Evolutionary conservation across 106 monocot genomes (phyloP), one percentile per base, ranked within the genome.

Genomic region (Dendrobium huoshanense): DNA sequence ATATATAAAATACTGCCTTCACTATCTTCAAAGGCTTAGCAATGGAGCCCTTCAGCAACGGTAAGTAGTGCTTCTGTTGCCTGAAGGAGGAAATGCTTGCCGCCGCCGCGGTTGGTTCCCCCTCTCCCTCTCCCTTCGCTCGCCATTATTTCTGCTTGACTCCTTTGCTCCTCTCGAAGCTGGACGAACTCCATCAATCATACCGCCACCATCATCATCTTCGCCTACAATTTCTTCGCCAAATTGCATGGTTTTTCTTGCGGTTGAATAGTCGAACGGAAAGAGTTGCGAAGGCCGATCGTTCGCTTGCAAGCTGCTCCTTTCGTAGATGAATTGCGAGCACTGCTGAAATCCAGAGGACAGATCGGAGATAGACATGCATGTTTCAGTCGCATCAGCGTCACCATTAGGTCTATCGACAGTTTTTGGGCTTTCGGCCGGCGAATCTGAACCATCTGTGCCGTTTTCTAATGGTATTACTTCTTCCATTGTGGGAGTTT

Each of bases 1-100:
- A 48, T 48, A 7, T 9, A 48, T 48, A 48, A 48, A 6, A 48
- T 1, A 58, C 58, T 58, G 5, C 19, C 58, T 13, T 1, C 18
- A 15, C 20, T 4, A 19, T 58, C 19, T 4, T 58, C 20, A 58
- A 58, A 18, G 15, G 2, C 20, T 4, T 58, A 13, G 16, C 4
- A 13, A 5, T 4, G 4, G 10, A 61, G 10, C 37, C 15, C 4
- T 37, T 76, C 24, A 76, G 76, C 76, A 92, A 67, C 54, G 80
- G 79, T 91, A 95, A n/a, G 95, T 92, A 15, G 77, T 81, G 65
- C 91, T 93, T 58, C 92, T 89, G 70, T 98, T 95, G 49, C 98
- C 94, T 2, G 95, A 88, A 19, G 83, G 59, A 58, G 98, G 95
- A 84, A 92, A 98, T n/a, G 92, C 95, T 77, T 95, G 98, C 10